Evolutionary conservation across 768 basidiomycete genomes (phyloP).

Genomic region (Hortiboletus flavorubellus): DNA sequence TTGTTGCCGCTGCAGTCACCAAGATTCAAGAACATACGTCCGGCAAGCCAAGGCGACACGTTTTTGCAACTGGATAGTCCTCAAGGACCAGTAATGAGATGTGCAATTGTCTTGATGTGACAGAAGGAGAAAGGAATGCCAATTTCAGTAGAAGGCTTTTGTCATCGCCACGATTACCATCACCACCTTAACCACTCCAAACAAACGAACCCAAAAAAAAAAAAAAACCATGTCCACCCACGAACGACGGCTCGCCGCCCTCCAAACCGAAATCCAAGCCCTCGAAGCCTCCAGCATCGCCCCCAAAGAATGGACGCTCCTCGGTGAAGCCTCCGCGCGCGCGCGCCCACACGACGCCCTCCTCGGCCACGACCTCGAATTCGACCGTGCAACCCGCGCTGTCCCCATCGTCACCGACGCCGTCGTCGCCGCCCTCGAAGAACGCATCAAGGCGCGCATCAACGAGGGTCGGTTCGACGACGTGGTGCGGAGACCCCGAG

Average conservation of each 20-base stretch:
- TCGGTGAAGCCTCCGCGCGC: constrained; percentile 85
- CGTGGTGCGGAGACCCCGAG: constrained; percentile 74
- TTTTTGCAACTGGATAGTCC: too few relatives aligned
- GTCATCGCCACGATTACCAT: too few relatives aligned
- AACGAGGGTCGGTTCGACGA: constrained; percentile 86
- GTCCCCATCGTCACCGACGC: constrained; percentile 91
- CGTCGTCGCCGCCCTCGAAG: constrained; percentile 76
- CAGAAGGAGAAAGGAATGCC: too few relatives aligned
- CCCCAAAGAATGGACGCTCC: constrained; percentile 87
- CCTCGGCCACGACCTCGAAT: constrained; percentile 92
- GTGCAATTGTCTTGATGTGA: too few relatives aligned
- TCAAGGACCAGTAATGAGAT: too few relatives aligned
- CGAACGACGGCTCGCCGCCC: constrained; percentile 69
- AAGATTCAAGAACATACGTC: too few relatives aligned
- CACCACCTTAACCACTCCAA: too few relatives aligned
- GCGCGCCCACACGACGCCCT: constrained; percentile 87
- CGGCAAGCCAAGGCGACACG: too few relatives aligned
- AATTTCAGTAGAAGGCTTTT: too few relatives aligned
- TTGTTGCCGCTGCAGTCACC: too few relatives aligned
- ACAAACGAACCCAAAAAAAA: too few relatives aligned
- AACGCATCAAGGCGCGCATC: constrained; percentile 86
- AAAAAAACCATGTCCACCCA: constrained; percentile 34
- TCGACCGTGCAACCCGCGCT: constrained; percentile 83
- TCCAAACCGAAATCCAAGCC: constrained; percentile 74
- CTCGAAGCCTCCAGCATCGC: constrained; percentile 87